phyloP scores from a whole-genome alignment of 2,329 filamentous ascomycete species.

The Pseudogymnoascus verrucosus region DNA sequence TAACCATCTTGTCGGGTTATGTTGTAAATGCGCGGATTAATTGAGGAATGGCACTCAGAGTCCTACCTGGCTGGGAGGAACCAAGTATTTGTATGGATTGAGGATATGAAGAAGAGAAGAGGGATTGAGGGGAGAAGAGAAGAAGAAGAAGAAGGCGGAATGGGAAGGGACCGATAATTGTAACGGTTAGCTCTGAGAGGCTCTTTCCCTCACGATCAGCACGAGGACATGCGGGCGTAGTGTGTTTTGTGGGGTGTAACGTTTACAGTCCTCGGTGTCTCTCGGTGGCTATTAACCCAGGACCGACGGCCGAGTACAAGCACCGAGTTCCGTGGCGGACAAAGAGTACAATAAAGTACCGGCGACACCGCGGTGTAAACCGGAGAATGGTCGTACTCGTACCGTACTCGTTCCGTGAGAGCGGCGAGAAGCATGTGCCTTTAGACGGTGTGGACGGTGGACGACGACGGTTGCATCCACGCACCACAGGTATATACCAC shows the following conservation, averaged over 20 bases:
- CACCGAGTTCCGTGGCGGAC: neutral
- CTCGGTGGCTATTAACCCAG: neutral
- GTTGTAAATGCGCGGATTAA: neutral
- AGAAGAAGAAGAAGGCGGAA: constrained; percentile 13
- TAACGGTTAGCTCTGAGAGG: neutral
- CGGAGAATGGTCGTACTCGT: neutral
- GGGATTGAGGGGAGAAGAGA: constrained; percentile 13
- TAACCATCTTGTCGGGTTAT: neutral
- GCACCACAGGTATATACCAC: too few species aligned
- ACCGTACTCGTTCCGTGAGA: neutral
- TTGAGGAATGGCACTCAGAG: constrained; percentile 21
- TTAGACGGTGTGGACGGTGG: too few species aligned
- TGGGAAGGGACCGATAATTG: constrained; percentile 26
- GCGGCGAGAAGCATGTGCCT: neutral
- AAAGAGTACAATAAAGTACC: neutral
- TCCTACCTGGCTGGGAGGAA: constrained; percentile 18
- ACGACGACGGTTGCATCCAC: too few species aligned
- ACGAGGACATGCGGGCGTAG: neutral
- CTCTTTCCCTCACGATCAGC: neutral
- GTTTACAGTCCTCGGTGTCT: neutral
- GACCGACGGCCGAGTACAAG: neutral
- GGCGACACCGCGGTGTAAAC: neutral
- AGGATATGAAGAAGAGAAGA: constrained; percentile 18
- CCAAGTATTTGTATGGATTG: constrained; percentile 18
- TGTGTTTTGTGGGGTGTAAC: neutral